Base-by-base conservation (phyloP, 495 filamentous ascomycete species). In the Trichodelitschia bisporula region DNA sequence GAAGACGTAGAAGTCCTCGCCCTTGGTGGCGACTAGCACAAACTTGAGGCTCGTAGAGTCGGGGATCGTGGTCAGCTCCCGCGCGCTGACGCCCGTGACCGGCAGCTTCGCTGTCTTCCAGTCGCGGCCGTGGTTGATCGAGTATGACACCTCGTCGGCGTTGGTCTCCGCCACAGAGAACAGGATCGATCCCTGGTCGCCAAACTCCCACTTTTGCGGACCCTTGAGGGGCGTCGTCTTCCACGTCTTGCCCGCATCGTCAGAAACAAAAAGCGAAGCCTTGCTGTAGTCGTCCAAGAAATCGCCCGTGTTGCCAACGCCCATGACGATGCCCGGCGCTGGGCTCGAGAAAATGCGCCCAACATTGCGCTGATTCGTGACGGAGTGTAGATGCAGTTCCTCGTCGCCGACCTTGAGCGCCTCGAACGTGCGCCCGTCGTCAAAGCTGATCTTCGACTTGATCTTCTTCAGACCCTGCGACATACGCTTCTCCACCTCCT, bases 181-280 rank as follows among this genome's bases (percentile, higher is more conserved):
- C 2, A 97, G 56, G 15, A 95, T 65, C 15, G 80, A 73, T 4
- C 86, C 86, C 39, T 84, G 67, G 37, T 91, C 82, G 18, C 84
- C 86, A 49, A 93, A 83, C 42, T 90, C 80, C 49, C 91, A 95
- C 45, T 76, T 84, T 48, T 95, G 80, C 3, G 83, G 71, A n/a
- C 72, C 72, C 14, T 82, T 54, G 4, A 70, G 58, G n/a, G n/a
- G n/a, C 1, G 69, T 77, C 38, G 58, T 51, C 4, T 40, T 61
- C 86, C 86, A 97, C 9, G 69, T 90, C 33, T 72, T 45, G 23
- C 86, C 86, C 3, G 80, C 86, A 49, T 95, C 74, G 37, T 90
- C 79, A 1, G 86, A 93, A 23, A 93, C 64, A 40, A 68, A 97
- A 2, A 90, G 61, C 44, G 77, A 62, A 15, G 75, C 69, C 12